Base-by-base conservation (phyloP, 106 monocot genomes). In the Cymbidium sinense region DNA sequence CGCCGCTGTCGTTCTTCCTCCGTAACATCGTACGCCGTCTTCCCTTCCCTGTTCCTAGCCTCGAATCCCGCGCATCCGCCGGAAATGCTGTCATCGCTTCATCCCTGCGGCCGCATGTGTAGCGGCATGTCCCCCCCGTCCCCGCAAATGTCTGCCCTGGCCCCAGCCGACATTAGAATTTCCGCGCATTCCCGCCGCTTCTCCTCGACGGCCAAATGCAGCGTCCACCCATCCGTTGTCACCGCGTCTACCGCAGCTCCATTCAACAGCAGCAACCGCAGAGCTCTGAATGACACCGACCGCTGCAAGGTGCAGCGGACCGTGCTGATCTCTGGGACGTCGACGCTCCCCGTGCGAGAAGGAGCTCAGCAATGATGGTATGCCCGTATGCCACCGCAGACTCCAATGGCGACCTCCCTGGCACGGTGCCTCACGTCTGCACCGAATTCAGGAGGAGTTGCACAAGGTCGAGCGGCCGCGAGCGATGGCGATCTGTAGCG, bases 381-480 rank as follows among this genome's bases (percentile, higher is more conserved):
- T 90, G 85, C 4, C 89, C 89, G 10, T 75, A 77, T 1, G 80
- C 89, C 6, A 80, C 84, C 19, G 89, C 86, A 10, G 82, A 78
- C 75, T 86, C 86, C 35, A 90, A 79, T 62, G 89, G 82, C 44
- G 87, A 82, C 50, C 80, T 21, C 89, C 82, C n/a, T 77, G 84
- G 70, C 41, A 75, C 30, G 41, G 15, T 21, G 80, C 64, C 64
- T 87, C 36, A 87, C 78, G 77, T 90, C 74, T 0, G 89, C 80
- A 20, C 75, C 78, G 80, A 78, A 90, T 75, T 90, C 87, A 90
- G 82, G 6, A 90, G 50, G 31, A 90, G 67, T 84, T 87, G 86
- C 5, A 90, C 89, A 10, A 90, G 64, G 8, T 90, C 89, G 2
- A 87, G 20, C 89, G 84, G 64, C 82, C 39, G 7, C 39, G 70